A percentile compares a stretch with the other conserved stretches of the same genome.
phyloP scores from a whole-genome alignment of 1,284 basidiomycete species.

The Trichosporon sp. region DNA sequence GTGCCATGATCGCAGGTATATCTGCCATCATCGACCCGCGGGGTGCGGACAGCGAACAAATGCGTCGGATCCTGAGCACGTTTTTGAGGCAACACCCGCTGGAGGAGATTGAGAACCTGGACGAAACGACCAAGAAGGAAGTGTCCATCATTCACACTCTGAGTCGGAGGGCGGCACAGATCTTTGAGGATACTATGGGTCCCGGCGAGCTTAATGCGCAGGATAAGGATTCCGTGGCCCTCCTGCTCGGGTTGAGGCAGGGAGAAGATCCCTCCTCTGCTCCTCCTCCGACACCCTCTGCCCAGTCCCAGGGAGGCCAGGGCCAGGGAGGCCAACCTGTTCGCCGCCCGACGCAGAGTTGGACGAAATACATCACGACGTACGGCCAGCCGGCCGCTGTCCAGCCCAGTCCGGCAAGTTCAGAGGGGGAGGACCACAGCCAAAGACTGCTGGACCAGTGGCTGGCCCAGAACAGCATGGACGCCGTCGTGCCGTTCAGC shows the following conservation, averaged over 20 bases:
- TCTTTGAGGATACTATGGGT: slow-evolving; percentile 51
- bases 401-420: slow-evolving; percentile 30
- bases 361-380: slow-evolving; percentile 26
- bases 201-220: slow-evolving; percentile 48
- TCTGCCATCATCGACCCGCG: slow-evolving; percentile 56
- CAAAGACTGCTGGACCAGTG: slow-evolving; percentile 56
- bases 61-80: slow-evolving; percentile 54
- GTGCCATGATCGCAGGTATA: slow-evolving; percentile 57
- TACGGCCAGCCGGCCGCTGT: slow-evolving; percentile 19
- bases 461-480: slow-evolving; percentile 47
- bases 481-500: not conserved
- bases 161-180: slow-evolving; percentile 51
- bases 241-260: slow-evolving; percentile 52
- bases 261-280: slow-evolving; percentile 32
- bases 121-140: slow-evolving; percentile 56
- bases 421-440: slow-evolving; percentile 50
- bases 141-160: slow-evolving; percentile 56
- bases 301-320: too few species aligned
- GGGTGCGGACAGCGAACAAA: slow-evolving; percentile 51
- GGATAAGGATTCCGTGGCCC: slow-evolving; percentile 51
- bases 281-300: not conserved
- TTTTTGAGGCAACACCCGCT: slow-evolving; percentile 55
- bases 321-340: not conserved
- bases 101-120: slow-evolving; percentile 45
- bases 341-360: slow-evolving; percentile 17